Conservation (phyloP, 257 asterid species). For the Solanum dulcamara region DNA sequence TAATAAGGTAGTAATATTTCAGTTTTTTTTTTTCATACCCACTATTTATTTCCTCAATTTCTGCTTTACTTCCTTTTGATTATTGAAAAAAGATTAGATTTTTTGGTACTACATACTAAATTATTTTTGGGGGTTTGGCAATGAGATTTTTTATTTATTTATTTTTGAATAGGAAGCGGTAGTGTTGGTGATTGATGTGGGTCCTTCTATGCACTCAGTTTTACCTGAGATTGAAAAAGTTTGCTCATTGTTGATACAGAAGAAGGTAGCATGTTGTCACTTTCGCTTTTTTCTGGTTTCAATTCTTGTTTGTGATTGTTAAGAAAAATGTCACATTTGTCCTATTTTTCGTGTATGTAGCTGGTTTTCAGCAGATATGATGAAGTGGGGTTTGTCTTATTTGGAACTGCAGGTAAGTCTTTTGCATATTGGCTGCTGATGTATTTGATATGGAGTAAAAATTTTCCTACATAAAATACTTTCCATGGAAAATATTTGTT, state of each 20-base stretch:
- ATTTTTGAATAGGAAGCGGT: slow-evolving; percentile 51
- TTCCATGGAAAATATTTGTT: not conserved
- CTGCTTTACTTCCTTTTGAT: not conserved
- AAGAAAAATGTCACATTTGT: not conserved
- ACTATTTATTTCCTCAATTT: not conserved
- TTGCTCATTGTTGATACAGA: slow-evolving; percentile 69
- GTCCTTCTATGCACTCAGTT: slow-evolving; percentile 74
- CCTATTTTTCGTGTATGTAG: slow-evolving; percentile 28
- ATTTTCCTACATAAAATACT: not conserved
- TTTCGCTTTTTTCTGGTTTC: not conserved
- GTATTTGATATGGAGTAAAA: not conserved
- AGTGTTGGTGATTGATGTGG: slow-evolving; percentile 80
- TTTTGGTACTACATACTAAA: not conserved
- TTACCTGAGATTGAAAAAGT: slow-evolving; percentile 74
- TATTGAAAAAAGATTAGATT: not conserved
- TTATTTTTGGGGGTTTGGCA: not conserved
- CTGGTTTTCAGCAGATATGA: slow-evolving; percentile 58
- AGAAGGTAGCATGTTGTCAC: slow-evolving; percentile 44
- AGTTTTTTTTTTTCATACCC: not conserved
- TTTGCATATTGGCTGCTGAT: not conserved
- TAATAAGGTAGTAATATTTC: slow-evolving; percentile 47
- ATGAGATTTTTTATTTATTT: not conserved
- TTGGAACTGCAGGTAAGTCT: slow-evolving; percentile 77
- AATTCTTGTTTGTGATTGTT: not conserved
- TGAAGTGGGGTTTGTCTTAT: slow-evolving; percentile 74